Percentiles rank a stretch among this genome's conserved stretches.
phyloP scores from a whole-genome alignment of 176 grass and related monocot species.

The Alopecurus myosuroides region DNA sequence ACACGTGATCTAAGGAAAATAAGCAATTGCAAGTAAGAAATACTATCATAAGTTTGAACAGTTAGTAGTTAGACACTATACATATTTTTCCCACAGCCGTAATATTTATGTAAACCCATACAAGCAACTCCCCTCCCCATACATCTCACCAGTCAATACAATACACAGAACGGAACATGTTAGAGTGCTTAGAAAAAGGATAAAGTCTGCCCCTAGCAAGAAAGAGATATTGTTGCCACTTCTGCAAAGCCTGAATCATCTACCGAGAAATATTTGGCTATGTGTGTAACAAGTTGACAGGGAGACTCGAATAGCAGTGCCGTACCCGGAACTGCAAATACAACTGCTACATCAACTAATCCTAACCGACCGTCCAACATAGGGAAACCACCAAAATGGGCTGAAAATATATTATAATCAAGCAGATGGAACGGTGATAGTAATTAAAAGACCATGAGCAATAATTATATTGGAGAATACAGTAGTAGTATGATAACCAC shows the following conservation, averaged over 20 bases:
- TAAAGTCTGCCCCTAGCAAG: neutral
- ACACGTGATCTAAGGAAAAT: constrained; percentile 46
- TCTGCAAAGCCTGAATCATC: neutral
- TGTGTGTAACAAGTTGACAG: neutral
- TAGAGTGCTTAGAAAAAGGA: neutral
- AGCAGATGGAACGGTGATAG: neutral
- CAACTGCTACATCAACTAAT: neutral
- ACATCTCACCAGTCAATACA: neutral
- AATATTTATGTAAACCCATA: neutral
- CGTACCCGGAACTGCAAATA: constrained; percentile 1
- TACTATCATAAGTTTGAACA: neutral
- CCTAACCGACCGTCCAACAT: neutral
- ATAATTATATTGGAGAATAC: constrained; percentile 7
- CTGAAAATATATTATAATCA: neutral
- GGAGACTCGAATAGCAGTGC: neutral
- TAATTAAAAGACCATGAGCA: neutral
- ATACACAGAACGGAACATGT: neutral
- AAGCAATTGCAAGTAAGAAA: constrained; percentile 15
- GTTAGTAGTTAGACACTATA: neutral
- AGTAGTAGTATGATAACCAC: neutral
- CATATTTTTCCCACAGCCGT: neutral
- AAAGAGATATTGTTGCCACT: neutral
- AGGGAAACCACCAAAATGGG: neutral
- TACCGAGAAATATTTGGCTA: neutral
- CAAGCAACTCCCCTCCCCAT: neutral